Evolutionary conservation across 116 monocot genomes (phyloP).

Genomic region (Trichopus zeylanicus): DNA sequence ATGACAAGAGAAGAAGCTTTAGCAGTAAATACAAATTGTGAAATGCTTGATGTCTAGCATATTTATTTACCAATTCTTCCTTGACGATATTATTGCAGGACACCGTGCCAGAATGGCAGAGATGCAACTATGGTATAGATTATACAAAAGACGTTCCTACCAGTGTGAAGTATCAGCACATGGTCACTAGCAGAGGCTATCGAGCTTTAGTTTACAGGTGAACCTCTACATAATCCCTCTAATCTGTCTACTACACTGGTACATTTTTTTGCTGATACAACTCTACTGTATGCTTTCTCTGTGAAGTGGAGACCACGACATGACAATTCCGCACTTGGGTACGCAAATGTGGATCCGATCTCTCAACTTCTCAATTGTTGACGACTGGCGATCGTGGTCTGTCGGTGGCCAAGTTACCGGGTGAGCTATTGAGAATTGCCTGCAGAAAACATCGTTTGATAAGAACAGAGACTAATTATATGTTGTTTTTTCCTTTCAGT

Average conservation of each 20-base stretch:
- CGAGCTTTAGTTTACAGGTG: slow-evolving; percentile 68
- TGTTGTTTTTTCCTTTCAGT: background rate
- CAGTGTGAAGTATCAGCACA: slow-evolving; percentile 38
- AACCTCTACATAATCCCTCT: background rate
- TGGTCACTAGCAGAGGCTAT: slow-evolving; percentile 35
- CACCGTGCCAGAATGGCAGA: slow-evolving; percentile 25
- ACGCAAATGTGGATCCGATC: slow-evolving; percentile 5
- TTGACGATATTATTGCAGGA: slow-evolving; percentile 23
- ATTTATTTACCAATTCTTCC: no score
- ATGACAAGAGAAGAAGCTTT: no score
- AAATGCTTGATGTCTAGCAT: no score
- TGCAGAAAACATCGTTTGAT: background rate
- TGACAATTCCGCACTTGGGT: slow-evolving; percentile 4
- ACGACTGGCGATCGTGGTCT: slow-evolving; percentile 12
- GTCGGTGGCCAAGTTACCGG: slow-evolving; percentile 9
- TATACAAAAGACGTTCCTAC: slow-evolving; percentile 31
- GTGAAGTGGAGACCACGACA: slow-evolving; percentile 9
- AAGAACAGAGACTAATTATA: background rate
- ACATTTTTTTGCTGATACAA: background rate
- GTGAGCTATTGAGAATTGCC: no score
- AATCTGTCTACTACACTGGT: background rate
- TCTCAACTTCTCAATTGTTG: slow-evolving; percentile 5
- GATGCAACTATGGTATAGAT: slow-evolving; percentile 13
- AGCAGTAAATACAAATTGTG: no score
- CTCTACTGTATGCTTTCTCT: background rate